These are phyloP conservation scores for Dryas octopetala DNA, from an alignment of 306 rosid species.

Conservation along the genomic window DNA sequence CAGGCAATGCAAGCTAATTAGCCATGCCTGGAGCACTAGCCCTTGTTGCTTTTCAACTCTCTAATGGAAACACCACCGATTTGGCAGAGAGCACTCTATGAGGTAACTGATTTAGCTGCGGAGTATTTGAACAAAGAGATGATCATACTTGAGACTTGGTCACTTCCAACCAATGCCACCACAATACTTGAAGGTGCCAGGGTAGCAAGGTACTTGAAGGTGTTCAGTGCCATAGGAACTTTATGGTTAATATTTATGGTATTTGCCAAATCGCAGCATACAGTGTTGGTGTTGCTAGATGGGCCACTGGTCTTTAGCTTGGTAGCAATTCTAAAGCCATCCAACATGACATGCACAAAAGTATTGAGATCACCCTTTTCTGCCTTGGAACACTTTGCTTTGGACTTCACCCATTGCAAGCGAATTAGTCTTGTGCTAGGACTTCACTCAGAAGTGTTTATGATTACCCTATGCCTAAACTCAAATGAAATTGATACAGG, in stretches of 20 bases:
- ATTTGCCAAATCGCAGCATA: constrained; percentile 84
- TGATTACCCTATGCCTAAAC: no score
- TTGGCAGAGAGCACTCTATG: constrained; percentile 36
- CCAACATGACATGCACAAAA: constrained; percentile 44
- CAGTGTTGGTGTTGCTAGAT: constrained; percentile 84
- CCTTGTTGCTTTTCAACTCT: constrained; percentile 43
- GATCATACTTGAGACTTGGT: constrained; percentile 45
- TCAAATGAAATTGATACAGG: no score
- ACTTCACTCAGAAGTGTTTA: no score
- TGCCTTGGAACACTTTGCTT: constrained; percentile 68
- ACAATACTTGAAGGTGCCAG: constrained; percentile 64
- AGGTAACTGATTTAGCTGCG: constrained; percentile 18
- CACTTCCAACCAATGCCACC: constrained; percentile 31
- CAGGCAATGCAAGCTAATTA: neutral
- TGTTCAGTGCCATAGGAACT: constrained; percentile 78
- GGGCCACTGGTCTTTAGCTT: constrained; percentile 94
- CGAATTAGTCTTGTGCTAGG: no score
- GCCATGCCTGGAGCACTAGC: constrained; percentile 63
- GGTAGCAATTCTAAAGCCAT: constrained; percentile 61
- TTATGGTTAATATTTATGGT: constrained; percentile 90
- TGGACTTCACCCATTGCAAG: no score
- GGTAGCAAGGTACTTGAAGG: constrained; percentile 77
- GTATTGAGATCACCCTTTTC: constrained; percentile 72
- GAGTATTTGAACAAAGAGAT: constrained; percentile 37
- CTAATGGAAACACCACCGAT: constrained; percentile 27